Evolutionary conservation across 257 asterid genomes (phyloP).

Genomic region (Paraleonurus japonicus): DNA sequence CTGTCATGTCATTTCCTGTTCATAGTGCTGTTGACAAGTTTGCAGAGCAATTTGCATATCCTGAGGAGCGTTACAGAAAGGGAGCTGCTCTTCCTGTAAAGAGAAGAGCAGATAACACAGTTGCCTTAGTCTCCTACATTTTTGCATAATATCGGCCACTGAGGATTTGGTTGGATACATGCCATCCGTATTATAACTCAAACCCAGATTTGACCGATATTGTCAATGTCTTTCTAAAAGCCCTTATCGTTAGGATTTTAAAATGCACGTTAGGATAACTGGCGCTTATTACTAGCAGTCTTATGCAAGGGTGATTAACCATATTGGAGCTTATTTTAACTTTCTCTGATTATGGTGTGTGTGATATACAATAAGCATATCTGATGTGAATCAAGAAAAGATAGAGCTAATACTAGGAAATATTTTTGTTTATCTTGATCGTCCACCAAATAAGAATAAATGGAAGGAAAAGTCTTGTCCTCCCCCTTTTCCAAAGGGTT

Average conservation of each 20-base stretch:
- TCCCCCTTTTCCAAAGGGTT: neutral
- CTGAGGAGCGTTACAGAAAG: conserved; percentile 83
- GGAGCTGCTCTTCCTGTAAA: conserved; percentile 60
- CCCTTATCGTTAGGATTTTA: too few species aligned
- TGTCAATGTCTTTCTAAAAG: too few species aligned
- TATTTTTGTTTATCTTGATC: neutral
- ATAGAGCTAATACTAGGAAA: neutral
- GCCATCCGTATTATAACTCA: too few species aligned
- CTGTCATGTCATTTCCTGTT: neutral
- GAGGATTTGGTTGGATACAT: too few species aligned
- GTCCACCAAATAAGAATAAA: neutral
- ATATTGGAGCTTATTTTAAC: too few species aligned
- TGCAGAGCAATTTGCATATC: conserved; percentile 89
- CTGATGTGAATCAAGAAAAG: neutral
- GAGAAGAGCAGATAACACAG: too few species aligned
- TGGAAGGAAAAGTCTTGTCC: neutral
- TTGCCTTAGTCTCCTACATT: too few species aligned
- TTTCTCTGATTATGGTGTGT: neutral
- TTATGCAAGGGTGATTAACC: too few species aligned
- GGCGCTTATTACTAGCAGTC: too few species aligned
- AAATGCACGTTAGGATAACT: too few species aligned
- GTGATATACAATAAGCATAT: neutral
- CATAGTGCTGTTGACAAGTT: conserved; percentile 95
- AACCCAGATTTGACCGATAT: too few species aligned
- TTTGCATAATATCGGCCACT: too few species aligned